Base-by-base conservation (phyloP, 306 rosid genomes). In the Rubus idaeus region DNA sequence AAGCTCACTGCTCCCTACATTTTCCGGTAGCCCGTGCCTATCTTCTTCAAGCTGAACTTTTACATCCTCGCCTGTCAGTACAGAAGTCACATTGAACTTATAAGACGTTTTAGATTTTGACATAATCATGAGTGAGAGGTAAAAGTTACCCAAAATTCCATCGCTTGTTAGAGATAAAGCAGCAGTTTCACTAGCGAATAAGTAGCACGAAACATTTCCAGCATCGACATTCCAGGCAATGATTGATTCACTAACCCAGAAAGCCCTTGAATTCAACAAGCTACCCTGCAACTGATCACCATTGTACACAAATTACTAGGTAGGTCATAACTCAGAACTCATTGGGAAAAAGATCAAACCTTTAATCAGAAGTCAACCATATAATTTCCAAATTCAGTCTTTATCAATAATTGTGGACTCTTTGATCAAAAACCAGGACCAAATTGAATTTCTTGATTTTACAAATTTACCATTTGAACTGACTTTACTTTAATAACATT, bases 181-280 rank as follows among this genome's bases (percentile, higher is more conserved):
- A 70, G 97, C 97, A 40, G 76, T 49, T 71, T 82, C 79, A 78
- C 97, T 91, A 16, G 91, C 85, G 52, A 92, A 87, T 20, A 95
- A 81, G 84, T 71, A 88, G 73, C 86, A 90, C 50, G 73, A 73
- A 11, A 81, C 88, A 21, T 81, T 76, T 70, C 84, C 86, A 83
- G 79, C 77, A 78, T 91, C 94, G 42, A 85, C 86, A 41, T 92
- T 86, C 99, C 99, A 95, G 40, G 97, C 97, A 75, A 95, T 88
- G 52, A 87, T 79, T 20, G 83, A 88, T 72, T 87, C 84, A 65
- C 75, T 82, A 11, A 92, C 90, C 96, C 99, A 95, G 79, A 79
- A 85, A 56, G 97, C 97, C 88, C 90, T 88, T 71, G 97, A 90
- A 69, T 83, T 86, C 81, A 82, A 37, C 78, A 90, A 81, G 75